phyloP scores from a whole-genome alignment of 352 stramenopile genomes.

The Globisporangium ultimum region DNA sequence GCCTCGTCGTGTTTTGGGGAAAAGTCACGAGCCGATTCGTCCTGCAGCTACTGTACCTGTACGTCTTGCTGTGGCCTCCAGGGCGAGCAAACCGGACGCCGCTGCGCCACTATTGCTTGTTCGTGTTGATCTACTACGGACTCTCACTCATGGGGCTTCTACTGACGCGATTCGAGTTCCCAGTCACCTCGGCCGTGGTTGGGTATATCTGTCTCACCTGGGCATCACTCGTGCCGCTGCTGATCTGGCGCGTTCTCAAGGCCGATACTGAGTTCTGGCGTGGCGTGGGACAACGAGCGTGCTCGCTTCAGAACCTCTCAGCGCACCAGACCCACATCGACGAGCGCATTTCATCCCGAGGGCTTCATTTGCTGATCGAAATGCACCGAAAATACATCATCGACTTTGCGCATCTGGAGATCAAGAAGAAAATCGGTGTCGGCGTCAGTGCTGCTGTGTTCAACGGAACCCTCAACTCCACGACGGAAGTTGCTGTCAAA shows the following conservation, averaged over 20 bases:
- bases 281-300: constrained; percentile 36
- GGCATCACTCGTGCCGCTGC: constrained; percentile 27
- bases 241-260: constrained; percentile 49
- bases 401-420: constrained; percentile 58
- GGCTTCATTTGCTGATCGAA: constrained; percentile 61
- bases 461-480: constrained; percentile 39
- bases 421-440: constrained; percentile 41
- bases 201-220: constrained; percentile 27
- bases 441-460: constrained; percentile 45
- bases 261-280: constrained; percentile 52
- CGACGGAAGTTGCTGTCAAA: constrained; percentile 34
- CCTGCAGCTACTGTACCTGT: constrained; percentile 16
- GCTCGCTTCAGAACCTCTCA: constrained; percentile 19
- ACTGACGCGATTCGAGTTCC: constrained; percentile 16
- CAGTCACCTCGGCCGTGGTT: neutral
- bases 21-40: neutral
- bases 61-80: constrained; percentile 26
- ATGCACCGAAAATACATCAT: constrained; percentile 68
- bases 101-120: constrained; percentile 27
- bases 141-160: constrained; percentile 14
- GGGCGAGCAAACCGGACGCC: constrained; percentile 22
- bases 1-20: constrained; percentile 8
- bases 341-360: constrained; percentile 40
- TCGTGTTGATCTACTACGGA: constrained; percentile 16
- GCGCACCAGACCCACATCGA: constrained; percentile 19